These are phyloP conservation scores for Scutellaria galericulata DNA, from an alignment of 257 asterid genomes.

Conservation along the genomic window DNA sequence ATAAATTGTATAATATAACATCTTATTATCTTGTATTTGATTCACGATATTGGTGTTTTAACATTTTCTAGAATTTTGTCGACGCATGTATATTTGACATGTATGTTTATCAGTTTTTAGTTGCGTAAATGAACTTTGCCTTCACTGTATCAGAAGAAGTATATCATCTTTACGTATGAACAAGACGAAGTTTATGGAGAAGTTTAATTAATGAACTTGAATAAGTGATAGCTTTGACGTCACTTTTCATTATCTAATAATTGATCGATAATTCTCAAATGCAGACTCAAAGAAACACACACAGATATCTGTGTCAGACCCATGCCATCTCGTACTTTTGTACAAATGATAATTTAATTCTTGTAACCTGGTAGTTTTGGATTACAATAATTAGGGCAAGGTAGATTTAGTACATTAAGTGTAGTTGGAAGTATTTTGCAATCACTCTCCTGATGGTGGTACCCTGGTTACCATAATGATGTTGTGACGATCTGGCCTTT, in stretches of 20 bases:
- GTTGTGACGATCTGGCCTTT: conserved; percentile 6
- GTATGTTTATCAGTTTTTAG: background rate
- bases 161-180: background rate
- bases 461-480: background rate
- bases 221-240: background rate
- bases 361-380: conserved; percentile 17
- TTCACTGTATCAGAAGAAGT: background rate
- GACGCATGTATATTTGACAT: background rate
- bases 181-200: background rate
- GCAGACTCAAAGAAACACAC: background rate
- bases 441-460: background rate
- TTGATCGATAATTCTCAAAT: background rate
- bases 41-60: background rate
- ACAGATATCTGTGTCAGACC: background rate
- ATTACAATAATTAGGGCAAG: background rate
- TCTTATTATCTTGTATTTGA: background rate
- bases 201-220: background rate
- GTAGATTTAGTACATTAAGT: background rate
- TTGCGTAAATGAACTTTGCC: background rate
- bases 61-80: background rate
- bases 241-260: background rate
- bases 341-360: background rate
- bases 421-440: too few species aligned
- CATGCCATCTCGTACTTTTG: background rate
- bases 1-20: background rate